Conservation (phyloP, 2,329 filamentous ascomycete genomes). For the Aspergillus sp. region DNA sequence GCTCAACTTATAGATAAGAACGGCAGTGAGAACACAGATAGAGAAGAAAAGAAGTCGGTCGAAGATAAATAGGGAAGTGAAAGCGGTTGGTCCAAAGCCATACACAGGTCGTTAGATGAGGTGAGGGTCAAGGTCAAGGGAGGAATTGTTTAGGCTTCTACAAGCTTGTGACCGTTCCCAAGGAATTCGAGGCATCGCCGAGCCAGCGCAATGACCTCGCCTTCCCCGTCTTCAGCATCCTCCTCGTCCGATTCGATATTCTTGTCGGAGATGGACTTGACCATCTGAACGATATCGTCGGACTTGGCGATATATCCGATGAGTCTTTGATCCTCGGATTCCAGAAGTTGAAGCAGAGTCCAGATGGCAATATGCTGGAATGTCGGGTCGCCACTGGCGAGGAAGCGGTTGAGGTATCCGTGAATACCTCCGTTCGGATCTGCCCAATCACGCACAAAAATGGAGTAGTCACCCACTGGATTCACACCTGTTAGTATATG, state of each 20-base stretch:
- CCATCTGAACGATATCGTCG: constrained; percentile 88
- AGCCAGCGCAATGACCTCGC: constrained; percentile 87
- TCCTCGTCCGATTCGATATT: constrained; percentile 85
- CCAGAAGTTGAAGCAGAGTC: constrained; percentile 92
- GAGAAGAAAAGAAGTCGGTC: constrained; percentile 17
- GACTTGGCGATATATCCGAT: constrained; percentile 85
- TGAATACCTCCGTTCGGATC: constrained; percentile 93
- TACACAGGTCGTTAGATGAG: neutral
- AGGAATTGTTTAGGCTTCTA: constrained; percentile 64
- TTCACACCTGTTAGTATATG: constrained; percentile 25
- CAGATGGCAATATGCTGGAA: constrained; percentile 99
- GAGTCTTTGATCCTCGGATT: constrained; percentile 90
- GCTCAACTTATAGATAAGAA: constrained; percentile 12
- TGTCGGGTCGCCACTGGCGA: constrained; percentile 90
- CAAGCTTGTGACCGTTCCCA: constrained; percentile 76
- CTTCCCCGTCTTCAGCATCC: constrained; percentile 85
- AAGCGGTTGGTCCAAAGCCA: constrained; percentile 16
- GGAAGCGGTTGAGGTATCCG: constrained; percentile 88
- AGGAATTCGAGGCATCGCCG: constrained; percentile 86
- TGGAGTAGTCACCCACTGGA: constrained; percentile 89
- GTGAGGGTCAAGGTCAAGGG: neutral
- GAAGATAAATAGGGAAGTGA: constrained; percentile 13
- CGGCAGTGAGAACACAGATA: constrained; percentile 4
- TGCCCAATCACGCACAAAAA: constrained; percentile 92
- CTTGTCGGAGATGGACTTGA: constrained; percentile 85